A percentile compares a stretch with the other conserved stretches of the same genome.
Conservation (phyloP, 1,284 basidiomycete species). For the Cutaneotrichosporon dermatis region DNA sequence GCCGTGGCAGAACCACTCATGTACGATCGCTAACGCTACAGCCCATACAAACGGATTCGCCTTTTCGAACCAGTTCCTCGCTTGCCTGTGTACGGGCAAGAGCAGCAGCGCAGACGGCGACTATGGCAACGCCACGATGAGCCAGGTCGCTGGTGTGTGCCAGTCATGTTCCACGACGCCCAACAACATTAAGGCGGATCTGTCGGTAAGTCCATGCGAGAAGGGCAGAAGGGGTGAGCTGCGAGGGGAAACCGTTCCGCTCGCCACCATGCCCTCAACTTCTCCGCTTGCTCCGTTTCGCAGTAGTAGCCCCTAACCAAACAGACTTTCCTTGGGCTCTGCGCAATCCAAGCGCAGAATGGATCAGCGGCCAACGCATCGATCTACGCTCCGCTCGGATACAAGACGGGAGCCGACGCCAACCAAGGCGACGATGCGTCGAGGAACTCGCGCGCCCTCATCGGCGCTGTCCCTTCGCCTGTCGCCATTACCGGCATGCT, state of each 20-base stretch:
- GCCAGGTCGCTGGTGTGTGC: slow-evolving; percentile 27
- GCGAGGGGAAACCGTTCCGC: too few relatives aligned
- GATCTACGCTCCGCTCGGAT: slow-evolving; percentile 27
- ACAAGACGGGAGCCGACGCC: slow-evolving; percentile 22
- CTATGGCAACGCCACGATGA: slow-evolving; percentile 26
- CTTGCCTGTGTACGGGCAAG: slow-evolving; percentile 32
- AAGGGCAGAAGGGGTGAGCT: background rate
- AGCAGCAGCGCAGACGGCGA: slow-evolving; percentile 10
- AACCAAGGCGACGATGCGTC: background rate
- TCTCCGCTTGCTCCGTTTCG: background rate
- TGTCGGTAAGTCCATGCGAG: slow-evolving; percentile 27
- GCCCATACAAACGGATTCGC: slow-evolving; percentile 23
- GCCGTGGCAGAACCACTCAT: background rate
- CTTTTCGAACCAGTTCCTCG: slow-evolving; percentile 34
- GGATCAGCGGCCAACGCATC: slow-evolving; percentile 32
- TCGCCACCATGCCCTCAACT: background rate
- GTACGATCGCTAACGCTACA: slow-evolving; percentile 5
- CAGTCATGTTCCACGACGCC: slow-evolving; percentile 35
- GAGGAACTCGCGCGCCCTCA: too few relatives aligned
- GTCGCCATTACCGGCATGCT: too few relatives aligned
- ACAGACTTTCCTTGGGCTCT: slow-evolving; percentile 26
- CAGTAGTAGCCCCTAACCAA: background rate
- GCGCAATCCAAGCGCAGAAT: slow-evolving; percentile 29
- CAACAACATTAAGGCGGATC: slow-evolving; percentile 24
- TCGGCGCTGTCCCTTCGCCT: too few relatives aligned